Percentiles rank a stretch among this genome's conserved stretches.
Conservation (phyloP, 306 rosid species). For the Vigna nakashimae region DNA sequence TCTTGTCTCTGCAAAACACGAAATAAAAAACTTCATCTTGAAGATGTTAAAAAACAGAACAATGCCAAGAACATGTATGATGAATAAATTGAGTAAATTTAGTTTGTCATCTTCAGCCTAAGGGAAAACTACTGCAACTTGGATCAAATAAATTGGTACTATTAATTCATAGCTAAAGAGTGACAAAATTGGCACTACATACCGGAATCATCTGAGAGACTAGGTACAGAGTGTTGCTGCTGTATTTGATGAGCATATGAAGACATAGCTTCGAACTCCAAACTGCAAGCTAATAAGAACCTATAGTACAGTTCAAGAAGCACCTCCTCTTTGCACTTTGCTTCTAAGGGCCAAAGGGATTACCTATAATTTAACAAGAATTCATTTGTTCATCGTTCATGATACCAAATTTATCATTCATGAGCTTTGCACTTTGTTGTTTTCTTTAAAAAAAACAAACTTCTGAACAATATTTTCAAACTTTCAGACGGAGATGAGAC, state of each 20-base stretch:
- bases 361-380: conserved; percentile 51
- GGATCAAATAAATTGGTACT: conserved; percentile 13
- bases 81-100: conserved; percentile 3
- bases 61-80: neutral
- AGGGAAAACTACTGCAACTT: conserved; percentile 21
- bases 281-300: conserved; percentile 39
- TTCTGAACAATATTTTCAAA: neutral
- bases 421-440: neutral
- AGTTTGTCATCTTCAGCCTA: neutral
- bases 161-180: neutral
- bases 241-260: conserved; percentile 72
- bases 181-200: conserved; percentile 39
- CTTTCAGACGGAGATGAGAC: neutral
- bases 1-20: conserved; percentile 59
- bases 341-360: conserved; percentile 48
- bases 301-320: conserved; percentile 41
- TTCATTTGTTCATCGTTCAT: conserved; percentile 21
- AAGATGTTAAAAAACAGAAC: conserved; percentile 14
- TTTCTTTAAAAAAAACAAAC: neutral
- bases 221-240: conserved; percentile 61
- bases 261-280: conserved; percentile 58
- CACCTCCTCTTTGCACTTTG: conserved; percentile 40
- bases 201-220: conserved; percentile 68
- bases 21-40: conserved; percentile 32
- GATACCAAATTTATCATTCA: conserved; percentile 3